These are phyloP conservation scores for Lithocarpus polystachyus DNA, from an alignment of 306 rosid genomes.

Conservation along the genomic window DNA sequence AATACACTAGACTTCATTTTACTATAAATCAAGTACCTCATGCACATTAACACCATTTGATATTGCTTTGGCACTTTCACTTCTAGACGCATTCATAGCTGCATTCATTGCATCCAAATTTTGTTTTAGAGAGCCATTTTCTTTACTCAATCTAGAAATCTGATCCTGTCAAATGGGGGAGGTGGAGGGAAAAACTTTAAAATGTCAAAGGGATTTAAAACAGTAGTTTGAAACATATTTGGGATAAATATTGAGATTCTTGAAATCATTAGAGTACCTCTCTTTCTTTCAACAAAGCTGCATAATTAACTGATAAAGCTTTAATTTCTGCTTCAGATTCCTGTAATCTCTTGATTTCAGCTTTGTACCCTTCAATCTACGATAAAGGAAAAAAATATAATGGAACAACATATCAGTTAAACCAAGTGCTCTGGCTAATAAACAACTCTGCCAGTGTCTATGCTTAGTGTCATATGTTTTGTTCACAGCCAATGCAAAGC, in stretches of 20 bases:
- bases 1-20: neutral
- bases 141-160: constrained; percentile 64
- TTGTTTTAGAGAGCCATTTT: constrained; percentile 79
- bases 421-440: constrained; percentile 1
- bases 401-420: constrained; percentile 3
- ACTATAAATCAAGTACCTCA: constrained; percentile 41
- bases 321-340: constrained; percentile 92
- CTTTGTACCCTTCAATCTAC: constrained; percentile 72
- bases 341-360: constrained; percentile 85
- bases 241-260: constrained; percentile 3
- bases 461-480: no score
- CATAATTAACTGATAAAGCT: constrained; percentile 85
- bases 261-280: constrained; percentile 50
- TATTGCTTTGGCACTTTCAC: constrained; percentile 46
- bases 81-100: constrained; percentile 41
- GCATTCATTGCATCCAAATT: constrained; percentile 59
- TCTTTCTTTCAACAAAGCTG: constrained; percentile 82
- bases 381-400: constrained; percentile 21
- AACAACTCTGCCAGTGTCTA: neutral
- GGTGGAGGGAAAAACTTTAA: constrained; percentile 14
- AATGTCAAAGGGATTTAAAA: constrained; percentile 11
- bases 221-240: neutral
- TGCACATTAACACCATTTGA: constrained; percentile 40
- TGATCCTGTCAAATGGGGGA: constrained; percentile 58
- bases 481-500: no score